Conservation (phyloP, 805 yeast genomes). For the Yueomyces sinensis region DNA sequence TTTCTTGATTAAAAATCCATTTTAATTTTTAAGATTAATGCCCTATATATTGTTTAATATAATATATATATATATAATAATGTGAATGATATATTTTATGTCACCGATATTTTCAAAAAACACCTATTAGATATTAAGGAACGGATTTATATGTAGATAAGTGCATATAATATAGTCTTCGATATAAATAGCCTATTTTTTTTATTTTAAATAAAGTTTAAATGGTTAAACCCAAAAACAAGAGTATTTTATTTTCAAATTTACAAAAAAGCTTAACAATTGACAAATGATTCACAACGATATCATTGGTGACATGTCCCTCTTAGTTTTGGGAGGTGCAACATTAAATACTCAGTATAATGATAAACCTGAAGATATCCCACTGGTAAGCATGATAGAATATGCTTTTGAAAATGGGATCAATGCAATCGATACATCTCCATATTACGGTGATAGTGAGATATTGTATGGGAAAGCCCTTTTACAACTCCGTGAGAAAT, state of each 20-base stretch:
- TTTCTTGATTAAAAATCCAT: no score
- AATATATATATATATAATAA: no score
- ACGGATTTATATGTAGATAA: no score
- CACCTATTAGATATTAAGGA: no score
- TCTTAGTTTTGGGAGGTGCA: constrained; percentile 73
- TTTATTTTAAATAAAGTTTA: no score
- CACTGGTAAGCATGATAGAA: constrained; percentile 42
- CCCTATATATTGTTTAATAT: no score
- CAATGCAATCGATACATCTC: constrained; percentile 79
- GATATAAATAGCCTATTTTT: not conserved
- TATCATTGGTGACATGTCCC: not conserved
- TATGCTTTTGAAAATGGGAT: constrained; percentile 56
- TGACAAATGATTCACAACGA: not conserved
- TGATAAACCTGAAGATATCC: constrained; percentile 47
- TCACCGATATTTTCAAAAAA: no score
- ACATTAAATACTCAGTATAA: constrained; percentile 74
- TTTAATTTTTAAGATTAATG: no score
- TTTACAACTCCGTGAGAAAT: constrained; percentile 22
- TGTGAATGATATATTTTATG: no score
- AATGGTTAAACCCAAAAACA: no score
- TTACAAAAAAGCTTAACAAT: not conserved
- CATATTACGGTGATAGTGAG: constrained; percentile 88
- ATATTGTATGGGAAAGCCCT: constrained; percentile 57
- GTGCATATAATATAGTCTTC: not conserved
- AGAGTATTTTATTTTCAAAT: no score